These are phyloP conservation scores for Fusarium penzigii DNA, from an alignment of 2,329 filamentous ascomycete genomes.

Conservation along the genomic window DNA sequence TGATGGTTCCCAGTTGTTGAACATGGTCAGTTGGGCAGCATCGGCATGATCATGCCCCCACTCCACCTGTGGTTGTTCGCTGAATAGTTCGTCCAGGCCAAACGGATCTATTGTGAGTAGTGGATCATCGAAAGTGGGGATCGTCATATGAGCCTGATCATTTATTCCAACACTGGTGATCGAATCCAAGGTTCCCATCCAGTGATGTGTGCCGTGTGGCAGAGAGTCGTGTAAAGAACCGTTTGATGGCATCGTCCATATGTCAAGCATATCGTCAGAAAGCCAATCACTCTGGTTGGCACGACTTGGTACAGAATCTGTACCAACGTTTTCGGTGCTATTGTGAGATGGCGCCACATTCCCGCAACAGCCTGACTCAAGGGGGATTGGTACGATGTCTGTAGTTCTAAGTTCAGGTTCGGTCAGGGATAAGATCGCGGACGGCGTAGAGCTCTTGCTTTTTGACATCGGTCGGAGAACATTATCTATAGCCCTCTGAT, in stretches of 20 bases:
- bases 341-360: not conserved
- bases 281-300: not conserved
- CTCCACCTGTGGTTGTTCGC: not conserved
- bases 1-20: not conserved
- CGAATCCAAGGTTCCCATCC: not conserved
- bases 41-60: not conserved
- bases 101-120: not conserved
- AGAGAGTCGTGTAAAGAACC: not conserved
- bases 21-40: not conserved
- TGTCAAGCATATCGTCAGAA: not conserved
- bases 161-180: not conserved
- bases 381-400: not conserved
- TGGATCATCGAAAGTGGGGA: not conserved
- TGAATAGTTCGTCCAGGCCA: not conserved
- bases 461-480: not conserved
- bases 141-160: not conserved
- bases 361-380: not conserved
- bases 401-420: accelerated
- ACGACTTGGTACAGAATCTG: not conserved
- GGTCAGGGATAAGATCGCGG: not conserved
- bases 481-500: not conserved
- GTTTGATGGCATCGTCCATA: not conserved
- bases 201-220: not conserved
- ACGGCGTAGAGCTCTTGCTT: not conserved
- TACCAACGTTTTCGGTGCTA: not conserved